A percentile compares a stretch with the other conserved stretches of the same genome.
Conservation (phyloP, 2,329 filamentous ascomycete genomes). For the Aspergillus ustus region DNA sequence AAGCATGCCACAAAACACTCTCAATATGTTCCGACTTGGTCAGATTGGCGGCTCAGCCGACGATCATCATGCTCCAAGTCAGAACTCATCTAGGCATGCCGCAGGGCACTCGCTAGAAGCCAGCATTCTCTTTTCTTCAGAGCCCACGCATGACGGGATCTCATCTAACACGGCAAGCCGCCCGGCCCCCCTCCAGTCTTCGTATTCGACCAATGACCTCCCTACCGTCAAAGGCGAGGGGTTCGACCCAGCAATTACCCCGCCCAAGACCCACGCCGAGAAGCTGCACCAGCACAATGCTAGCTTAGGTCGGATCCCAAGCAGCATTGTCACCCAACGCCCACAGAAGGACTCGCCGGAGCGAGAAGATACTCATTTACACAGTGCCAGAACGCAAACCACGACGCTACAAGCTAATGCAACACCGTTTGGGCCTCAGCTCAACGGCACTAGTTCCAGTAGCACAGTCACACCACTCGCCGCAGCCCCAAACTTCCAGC, state of each 20-base stretch:
- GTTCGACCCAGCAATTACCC: slow-evolving; percentile 48
- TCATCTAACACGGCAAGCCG: slow-evolving; percentile 42
- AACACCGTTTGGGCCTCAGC: slow-evolving; percentile 73
- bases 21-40: slow-evolving; percentile 47
- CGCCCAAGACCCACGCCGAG: slow-evolving; percentile 64
- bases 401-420: slow-evolving; percentile 81
- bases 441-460: slow-evolving; percentile 44
- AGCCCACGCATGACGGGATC: slow-evolving; percentile 31
- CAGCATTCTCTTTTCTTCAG: slow-evolving; percentile 42
- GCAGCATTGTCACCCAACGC: slow-evolving; percentile 66
- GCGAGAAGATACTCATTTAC: slow-evolving; percentile 52
- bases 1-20: slow-evolving; percentile 61
- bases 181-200: slow-evolving; percentile 67
- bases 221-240: slow-evolving; percentile 78
- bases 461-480: slow-evolving; percentile 34
- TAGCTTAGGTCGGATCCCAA: slow-evolving; percentile 78
- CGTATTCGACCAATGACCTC: slow-evolving; percentile 88
- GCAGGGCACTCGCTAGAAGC: slow-evolving; percentile 52
- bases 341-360: slow-evolving; percentile 54
- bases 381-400: slow-evolving; percentile 63
- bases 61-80: slow-evolving; percentile 31
- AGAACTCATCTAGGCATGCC: slow-evolving; percentile 41
- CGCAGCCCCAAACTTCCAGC: slow-evolving; percentile 40
- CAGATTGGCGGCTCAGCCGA: slow-evolving; percentile 37
- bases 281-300: slow-evolving; percentile 75